Conservation (phyloP, 2,329 filamentous ascomycete genomes). For the Stachybotrys elegans region DNA sequence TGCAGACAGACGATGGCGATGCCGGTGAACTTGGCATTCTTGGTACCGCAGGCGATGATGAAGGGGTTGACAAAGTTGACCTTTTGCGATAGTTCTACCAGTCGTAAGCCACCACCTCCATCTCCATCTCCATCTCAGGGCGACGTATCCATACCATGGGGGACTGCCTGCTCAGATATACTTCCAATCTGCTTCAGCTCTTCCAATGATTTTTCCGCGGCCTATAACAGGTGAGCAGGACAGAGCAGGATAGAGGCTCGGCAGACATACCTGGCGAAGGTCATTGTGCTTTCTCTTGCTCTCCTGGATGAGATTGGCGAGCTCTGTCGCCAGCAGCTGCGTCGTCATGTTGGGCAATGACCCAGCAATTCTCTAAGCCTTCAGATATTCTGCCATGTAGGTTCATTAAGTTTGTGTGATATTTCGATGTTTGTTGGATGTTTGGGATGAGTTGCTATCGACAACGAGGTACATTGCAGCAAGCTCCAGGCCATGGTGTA, state of each 20-base stretch:
- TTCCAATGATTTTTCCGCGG: constrained; percentile 87
- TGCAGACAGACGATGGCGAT: constrained; percentile 88
- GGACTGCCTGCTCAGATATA: constrained; percentile 31
- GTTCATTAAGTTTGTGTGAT: no score
- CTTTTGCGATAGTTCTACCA: constrained; percentile 72
- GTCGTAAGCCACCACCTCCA: constrained; percentile 4
- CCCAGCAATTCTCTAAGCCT: no score
- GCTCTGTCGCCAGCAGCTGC: constrained; percentile 81
- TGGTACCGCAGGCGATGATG: constrained; percentile 84
- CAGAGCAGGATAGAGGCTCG: not conserved
- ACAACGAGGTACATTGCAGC: no score
- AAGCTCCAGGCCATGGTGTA: no score
- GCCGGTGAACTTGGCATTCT: constrained; percentile 82
- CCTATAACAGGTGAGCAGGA: constrained; percentile 40
- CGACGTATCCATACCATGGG: constrained; percentile 26
- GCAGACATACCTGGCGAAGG: constrained; percentile 64
- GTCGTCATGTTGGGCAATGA: constrained; percentile 72
- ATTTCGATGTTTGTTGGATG: no score
- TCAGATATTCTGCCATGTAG: no score
- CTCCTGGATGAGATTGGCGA: constrained; percentile 88
- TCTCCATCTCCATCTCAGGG: constrained; percentile 2
- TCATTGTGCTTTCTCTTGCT: constrained; percentile 93
- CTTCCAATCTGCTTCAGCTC: constrained; percentile 62
- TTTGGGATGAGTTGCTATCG: no score
- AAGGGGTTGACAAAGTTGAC: constrained; percentile 89